A percentile compares a stretch with the other conserved stretches of the same genome.
phyloP scores from a whole-genome alignment of 495 filamentous ascomycete genomes.

The Cudoniella acicularis region DNA sequence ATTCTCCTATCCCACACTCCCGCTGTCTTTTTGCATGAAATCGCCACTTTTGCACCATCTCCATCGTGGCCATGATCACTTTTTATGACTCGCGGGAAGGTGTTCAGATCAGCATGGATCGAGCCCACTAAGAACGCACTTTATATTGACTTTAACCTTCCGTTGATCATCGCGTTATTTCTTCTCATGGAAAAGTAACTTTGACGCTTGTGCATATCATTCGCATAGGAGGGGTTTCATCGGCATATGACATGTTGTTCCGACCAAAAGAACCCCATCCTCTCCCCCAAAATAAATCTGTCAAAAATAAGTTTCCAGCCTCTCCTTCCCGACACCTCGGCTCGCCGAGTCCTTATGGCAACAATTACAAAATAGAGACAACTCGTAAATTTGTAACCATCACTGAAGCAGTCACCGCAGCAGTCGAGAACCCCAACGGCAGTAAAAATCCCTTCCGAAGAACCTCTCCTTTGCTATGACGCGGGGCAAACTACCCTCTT shows the following conservation, averaged over 20 bases:
- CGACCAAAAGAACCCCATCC: background rate
- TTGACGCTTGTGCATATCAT: background rate
- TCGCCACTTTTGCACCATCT: background rate
- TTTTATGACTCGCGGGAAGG: background rate
- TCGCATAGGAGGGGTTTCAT: background rate
- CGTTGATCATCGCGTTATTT: background rate
- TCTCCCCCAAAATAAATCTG: background rate
- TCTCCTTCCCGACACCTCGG: background rate
- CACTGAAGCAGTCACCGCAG: background rate
- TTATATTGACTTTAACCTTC: too few relatives aligned
- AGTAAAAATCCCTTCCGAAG: background rate
- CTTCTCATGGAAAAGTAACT: background rate
- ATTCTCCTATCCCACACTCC: background rate
- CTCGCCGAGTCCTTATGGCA: too few relatives aligned
- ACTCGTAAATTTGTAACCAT: background rate
- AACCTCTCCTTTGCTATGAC: background rate
- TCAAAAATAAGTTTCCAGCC: background rate
- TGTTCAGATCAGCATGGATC: background rate
- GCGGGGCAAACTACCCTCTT: background rate
- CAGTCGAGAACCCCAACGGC: background rate
- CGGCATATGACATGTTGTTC: background rate
- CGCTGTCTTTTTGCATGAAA: slow-evolving; percentile 13
- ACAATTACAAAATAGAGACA: background rate
- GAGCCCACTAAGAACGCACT: background rate
- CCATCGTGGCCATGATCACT: background rate